A percentile compares a stretch with the other conserved stretches of the same genome.
These are phyloP conservation scores for Aquilaria agallochum DNA, from an alignment of 441 rosid species.

Conservation along the genomic window DNA sequence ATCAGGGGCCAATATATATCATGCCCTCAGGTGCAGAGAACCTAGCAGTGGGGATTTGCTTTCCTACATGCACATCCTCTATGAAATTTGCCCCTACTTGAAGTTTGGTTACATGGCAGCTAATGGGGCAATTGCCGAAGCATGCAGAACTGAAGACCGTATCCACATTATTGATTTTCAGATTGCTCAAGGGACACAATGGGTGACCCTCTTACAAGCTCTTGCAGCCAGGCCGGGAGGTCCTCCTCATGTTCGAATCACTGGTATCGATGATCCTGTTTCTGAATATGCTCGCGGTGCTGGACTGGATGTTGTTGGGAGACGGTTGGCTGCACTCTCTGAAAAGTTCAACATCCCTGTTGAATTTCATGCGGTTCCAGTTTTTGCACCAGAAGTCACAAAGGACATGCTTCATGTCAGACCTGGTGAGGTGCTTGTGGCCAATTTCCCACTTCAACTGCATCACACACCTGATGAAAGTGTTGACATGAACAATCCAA, in stretches of 20 bases:
- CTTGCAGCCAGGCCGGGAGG: constrained; percentile 81
- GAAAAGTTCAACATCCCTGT: constrained; percentile 55
- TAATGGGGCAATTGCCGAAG: constrained; percentile 90
- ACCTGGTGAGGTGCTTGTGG: constrained; percentile 69
- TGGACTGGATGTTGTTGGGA: constrained; percentile 53
- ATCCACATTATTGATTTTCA: constrained; percentile 88
- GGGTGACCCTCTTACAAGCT: constrained; percentile 82
- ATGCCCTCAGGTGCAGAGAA: constrained; percentile 58
- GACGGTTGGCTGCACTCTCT: constrained; percentile 46
- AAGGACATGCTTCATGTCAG: constrained; percentile 55
- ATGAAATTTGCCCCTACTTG: constrained; percentile 85
- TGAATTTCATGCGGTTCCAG: constrained; percentile 63
- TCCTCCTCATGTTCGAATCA: constrained; percentile 71
- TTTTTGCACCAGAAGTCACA: constrained; percentile 50
- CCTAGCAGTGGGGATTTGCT: constrained; percentile 78
- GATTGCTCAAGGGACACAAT: constrained; percentile 81
- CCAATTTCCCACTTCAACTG: constrained; percentile 79
- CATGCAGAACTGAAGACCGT: constrained; percentile 62
- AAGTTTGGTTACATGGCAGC: constrained; percentile 96
- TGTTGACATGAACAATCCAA: constrained; percentile 69
- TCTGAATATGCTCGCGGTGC: constrained; percentile 57
- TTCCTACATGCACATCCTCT: constrained; percentile 65
- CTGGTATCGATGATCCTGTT: constrained; percentile 72
- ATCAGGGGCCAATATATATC: constrained; percentile 67
- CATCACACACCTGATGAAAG: constrained; percentile 89